Evolutionary conservation across 768 basidiomycete genomes (phyloP), one percentile per base, ranked within the genome.

Genomic region (Lentinula guzmanii): DNA sequence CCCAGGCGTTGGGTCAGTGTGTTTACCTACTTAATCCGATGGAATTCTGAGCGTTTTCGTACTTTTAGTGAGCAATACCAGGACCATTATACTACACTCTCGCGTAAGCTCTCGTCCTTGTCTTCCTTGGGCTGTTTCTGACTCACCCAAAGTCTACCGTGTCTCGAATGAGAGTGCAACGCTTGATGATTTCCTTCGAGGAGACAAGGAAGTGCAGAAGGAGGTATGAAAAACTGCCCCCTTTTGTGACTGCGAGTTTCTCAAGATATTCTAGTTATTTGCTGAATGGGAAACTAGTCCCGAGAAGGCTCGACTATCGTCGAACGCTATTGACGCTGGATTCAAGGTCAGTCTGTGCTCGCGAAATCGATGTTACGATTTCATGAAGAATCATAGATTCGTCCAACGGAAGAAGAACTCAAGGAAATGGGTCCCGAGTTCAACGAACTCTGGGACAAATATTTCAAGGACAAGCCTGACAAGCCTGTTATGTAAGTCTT

Each of bases 391-490:
- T 11, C 16, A 10, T 62, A 86, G 86, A 87, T 89, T 65, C 86
- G 87, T 35, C 87, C 86, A 1, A 85, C 84, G 1, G 82, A 82
- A 68, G 82, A 78, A 65, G 87, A 89, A 69, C 74, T 88, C 62
- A 88, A 87, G 70, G 85, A 87, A 71, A 87, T 88, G 86, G 87
- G 87, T n/a, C 86, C 86, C 15, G 87, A 89, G 67, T 89, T 88
- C 74, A 86, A 86, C 66, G 75, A 77, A 64, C 80, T 88, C 52
- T 88, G 83, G 84, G 72, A 89, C 69, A 78, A 42, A 33, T 89
- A 90, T 75, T 89, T 90, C 82, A 87, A 85, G 77, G 84, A 89
- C 76, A 89, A 87, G 76, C 87, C 86, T 58, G 87, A 88, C 77
- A 89, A 89, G 77, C 87, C 87, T 3, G 85, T 88, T 62, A 88